Base-by-base conservation (phyloP, 2,329 filamentous ascomycete species). In the Epichloe sibirici region DNA sequence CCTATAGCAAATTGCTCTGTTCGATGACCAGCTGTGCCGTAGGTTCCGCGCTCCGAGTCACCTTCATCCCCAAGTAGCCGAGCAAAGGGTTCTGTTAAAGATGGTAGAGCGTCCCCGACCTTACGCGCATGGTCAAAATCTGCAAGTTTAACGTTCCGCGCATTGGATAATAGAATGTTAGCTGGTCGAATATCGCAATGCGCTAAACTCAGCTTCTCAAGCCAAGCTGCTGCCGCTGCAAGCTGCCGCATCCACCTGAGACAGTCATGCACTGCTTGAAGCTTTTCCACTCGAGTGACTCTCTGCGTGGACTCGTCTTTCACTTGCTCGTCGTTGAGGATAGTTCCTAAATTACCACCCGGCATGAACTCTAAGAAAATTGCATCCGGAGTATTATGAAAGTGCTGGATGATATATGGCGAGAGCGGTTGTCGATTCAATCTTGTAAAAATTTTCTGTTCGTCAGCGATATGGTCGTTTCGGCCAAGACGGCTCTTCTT, bases 1-100 rank as follows among this genome's bases (percentile, higher is more conserved):
- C 55, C 53, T 5, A 56, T 53, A 51, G 55, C 51, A 17, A 55
- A 56, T 15, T 56, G 53, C 45, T 56, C 55, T 23, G 51, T 44
- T 37, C 39, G 51, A 34, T 21, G 43, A 48, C 55, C 48, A 48
- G 51, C 51, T n/a, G 17, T 39, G 15, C 53, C 53, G 34, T 54
- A 54, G 7, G 45, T 53, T 34, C 48, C 51, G 23, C 50, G 31
- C 13, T 53, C 42, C 42, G 11, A 35, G 17, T 45, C 51, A 38
- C 45, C 51, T 21, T 55, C 51, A 5, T 50, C 31, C 31, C 51
- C 51, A 35, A 56, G 51, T 17, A 50, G 35, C 48, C 55, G 48
- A 13, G 51, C 55, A 42, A 51, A 56, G 15, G 53, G 55, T 23
- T 55, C 53, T 9, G 51, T 56, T 23, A 51, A 34, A 21, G 28